These are phyloP conservation scores for Closterium sp. DNA, from an alignment of 139 green algal species.

Conservation along the genomic window DNA sequence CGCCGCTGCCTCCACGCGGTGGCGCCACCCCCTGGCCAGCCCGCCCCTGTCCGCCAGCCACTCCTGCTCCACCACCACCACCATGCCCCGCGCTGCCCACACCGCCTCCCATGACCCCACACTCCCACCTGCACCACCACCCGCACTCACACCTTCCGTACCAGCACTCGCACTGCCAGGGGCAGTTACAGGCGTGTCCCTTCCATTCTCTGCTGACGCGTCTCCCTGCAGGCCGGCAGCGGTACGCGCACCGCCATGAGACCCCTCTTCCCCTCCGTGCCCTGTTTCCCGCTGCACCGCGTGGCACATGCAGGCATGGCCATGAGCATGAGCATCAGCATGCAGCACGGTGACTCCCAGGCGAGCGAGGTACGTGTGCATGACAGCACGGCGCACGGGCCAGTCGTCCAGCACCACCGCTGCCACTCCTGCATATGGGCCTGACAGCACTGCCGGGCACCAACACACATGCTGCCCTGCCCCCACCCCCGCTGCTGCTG, in stretches of 20 bases:
- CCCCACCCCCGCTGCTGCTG: too few relatives aligned
- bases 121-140: background rate
- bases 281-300: background rate
- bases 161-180: background rate
- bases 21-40: background rate
- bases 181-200: background rate
- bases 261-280: background rate
- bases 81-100: background rate
- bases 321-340: background rate
- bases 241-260: background rate
- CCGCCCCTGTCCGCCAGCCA: background rate
- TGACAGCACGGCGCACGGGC: constrained; percentile 21
- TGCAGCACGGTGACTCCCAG: constrained; percentile 27
- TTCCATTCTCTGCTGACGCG: background rate
- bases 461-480: background rate
- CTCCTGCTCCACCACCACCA: background rate
- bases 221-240: background rate
- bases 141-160: background rate
- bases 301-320: background rate
- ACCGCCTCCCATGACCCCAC: background rate
- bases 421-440: background rate
- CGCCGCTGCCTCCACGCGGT: background rate
- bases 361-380: constrained; percentile 20
- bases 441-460: background rate
- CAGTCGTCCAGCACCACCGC: constrained; percentile 31